Evolutionary conservation across 352 stramenopile genomes (phyloP).

Genomic region (Pythium brachiatum): DNA sequence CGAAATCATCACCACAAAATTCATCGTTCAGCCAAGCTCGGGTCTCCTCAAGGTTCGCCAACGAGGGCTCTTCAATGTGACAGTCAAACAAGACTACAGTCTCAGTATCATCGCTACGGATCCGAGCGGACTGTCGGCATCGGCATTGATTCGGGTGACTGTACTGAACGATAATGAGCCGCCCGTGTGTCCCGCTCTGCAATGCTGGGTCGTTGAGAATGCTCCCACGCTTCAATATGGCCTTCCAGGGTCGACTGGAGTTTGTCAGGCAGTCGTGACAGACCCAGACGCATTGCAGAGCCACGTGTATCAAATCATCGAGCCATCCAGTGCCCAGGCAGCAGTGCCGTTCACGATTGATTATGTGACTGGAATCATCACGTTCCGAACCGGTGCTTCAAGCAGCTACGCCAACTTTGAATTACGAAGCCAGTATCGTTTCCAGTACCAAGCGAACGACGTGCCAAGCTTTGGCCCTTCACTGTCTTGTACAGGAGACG

Average conservation of each 20-base stretch:
- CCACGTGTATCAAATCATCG: constrained; percentile 47
- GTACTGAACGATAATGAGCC: constrained; percentile 54
- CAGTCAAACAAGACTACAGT: constrained; percentile 17
- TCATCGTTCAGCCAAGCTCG: constrained; percentile 14
- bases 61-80: constrained; percentile 7
- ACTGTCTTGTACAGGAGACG: constrained; percentile 38
- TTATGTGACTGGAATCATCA: constrained; percentile 32
- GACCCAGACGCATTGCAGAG: constrained; percentile 41
- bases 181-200: constrained; percentile 36
- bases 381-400: constrained; percentile 19
- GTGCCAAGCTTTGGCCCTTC: constrained; percentile 33
- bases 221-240: constrained; percentile 30
- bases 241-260: constrained; percentile 31
- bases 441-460: constrained; percentile 53
- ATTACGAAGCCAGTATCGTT: constrained; percentile 29
- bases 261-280: constrained; percentile 34
- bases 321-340: not conserved
- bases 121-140: constrained; percentile 23
- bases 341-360: constrained; percentile 26
- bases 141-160: constrained; percentile 18
- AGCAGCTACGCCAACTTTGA: constrained; percentile 47
- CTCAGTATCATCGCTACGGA: constrained; percentile 24
- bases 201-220: constrained; percentile 67
- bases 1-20: constrained; percentile 15
- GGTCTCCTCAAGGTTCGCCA: constrained; percentile 14